A percentile compares a stretch with the other conserved stretches of the same genome.
phyloP scores from a whole-genome alignment of 345 rosid genomes.

The rapeseed (Brassica napus) region DNA sequence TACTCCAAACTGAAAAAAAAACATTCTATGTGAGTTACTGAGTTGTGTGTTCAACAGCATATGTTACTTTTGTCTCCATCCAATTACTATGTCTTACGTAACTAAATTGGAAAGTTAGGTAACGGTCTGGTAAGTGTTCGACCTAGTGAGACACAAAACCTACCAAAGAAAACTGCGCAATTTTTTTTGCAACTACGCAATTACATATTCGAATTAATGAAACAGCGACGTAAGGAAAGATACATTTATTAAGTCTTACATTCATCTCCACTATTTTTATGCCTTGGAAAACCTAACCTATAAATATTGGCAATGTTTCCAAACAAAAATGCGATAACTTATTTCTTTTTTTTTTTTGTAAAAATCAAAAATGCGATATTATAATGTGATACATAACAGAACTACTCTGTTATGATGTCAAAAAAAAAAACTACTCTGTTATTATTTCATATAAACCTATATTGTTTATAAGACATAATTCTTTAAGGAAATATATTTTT shows the following conservation, averaged over 20 bases:
- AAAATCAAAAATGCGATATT: too few relatives aligned
- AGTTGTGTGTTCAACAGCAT: slow-evolving; percentile 26
- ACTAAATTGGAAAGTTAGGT: slow-evolving; percentile 39
- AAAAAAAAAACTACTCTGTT: neutral
- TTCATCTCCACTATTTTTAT: neutral
- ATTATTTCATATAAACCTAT: neutral
- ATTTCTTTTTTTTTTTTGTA: too few relatives aligned
- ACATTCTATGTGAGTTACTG: slow-evolving; percentile 27
- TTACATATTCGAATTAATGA: neutral
- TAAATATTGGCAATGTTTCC: neutral
- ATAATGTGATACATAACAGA: neutral
- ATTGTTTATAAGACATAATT: neutral
- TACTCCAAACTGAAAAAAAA: slow-evolving; percentile 29
- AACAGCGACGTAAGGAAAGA: slow-evolving; percentile 15
- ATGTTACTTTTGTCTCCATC: slow-evolving; percentile 36
- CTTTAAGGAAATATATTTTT: neutral
- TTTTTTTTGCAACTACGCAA: neutral
- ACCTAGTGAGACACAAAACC: slow-evolving; percentile 41
- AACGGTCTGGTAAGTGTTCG: slow-evolving; percentile 39
- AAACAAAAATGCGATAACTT: neutral
- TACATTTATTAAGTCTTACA: neutral
- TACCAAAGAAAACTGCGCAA: slow-evolving; percentile 16
- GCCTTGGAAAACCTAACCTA: slow-evolving; percentile 14
- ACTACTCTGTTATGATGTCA: too few relatives aligned
- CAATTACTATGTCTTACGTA: slow-evolving; percentile 38